phyloP scores from a whole-genome alignment of 345 rosid genomes.

The Eucalyptus brandiana region DNA sequence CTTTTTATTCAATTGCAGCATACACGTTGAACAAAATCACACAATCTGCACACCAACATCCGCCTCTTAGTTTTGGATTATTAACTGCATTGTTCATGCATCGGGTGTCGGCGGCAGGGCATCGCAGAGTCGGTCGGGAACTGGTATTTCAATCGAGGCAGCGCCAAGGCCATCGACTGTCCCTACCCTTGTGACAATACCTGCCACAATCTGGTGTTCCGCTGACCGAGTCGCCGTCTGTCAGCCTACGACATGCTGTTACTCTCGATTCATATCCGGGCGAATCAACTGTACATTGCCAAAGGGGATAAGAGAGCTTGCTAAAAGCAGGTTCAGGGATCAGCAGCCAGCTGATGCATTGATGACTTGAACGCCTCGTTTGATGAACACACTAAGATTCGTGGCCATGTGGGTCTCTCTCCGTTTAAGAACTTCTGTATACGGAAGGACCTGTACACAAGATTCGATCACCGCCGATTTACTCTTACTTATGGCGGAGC shows the following conservation, averaged over 20 bases:
- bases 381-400: not conserved
- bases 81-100: not conserved
- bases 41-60: not conserved
- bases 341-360: not conserved
- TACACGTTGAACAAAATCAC: not conserved
- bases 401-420: not conserved
- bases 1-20: not conserved
- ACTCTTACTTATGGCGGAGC: not conserved
- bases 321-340: not conserved
- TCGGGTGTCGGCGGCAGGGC: constrained; percentile 10
- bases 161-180: constrained; percentile 23
- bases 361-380: not conserved
- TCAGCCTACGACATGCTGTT: not conserved
- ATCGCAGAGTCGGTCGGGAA: constrained; percentile 39
- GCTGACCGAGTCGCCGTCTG: not conserved
- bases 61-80: not conserved
- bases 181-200: constrained; percentile 41
- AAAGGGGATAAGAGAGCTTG: not conserved
- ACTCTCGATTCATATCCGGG: not conserved
- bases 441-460: not conserved
- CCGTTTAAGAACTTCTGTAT: not conserved
- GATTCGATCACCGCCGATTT: not conserved
- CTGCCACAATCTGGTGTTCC: constrained; percentile 42
- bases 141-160: constrained; percentile 31
- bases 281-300: not conserved